Evolutionary conservation across 495 filamentous ascomycete genomes (phyloP).

Genomic region (Venustampulla echinocandica): DNA sequence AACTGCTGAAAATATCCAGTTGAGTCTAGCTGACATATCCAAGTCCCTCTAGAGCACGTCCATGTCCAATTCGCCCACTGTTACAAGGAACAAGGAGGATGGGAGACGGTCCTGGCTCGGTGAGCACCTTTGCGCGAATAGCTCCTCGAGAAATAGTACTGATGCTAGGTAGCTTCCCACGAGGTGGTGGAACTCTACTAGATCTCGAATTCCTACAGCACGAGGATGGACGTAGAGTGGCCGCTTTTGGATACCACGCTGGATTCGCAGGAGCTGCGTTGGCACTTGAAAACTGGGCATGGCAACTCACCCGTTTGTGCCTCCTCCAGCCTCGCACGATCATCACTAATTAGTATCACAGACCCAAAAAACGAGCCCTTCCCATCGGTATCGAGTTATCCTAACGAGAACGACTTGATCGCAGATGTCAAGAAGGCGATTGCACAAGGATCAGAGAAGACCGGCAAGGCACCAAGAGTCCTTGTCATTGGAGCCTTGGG

Average conservation of each 20-base stretch:
- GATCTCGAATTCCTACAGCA: constrained; percentile 92
- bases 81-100: constrained; percentile 83
- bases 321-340: too few species aligned
- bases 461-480: constrained; percentile 41
- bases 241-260: constrained; percentile 66
- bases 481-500: constrained; percentile 64
- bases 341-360: too few species aligned
- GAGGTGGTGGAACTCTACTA: constrained; percentile 73
- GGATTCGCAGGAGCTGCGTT: constrained; percentile 77
- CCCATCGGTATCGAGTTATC: constrained; percentile 62
- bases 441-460: constrained; percentile 41
- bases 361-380: constrained; percentile 55
- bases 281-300: constrained; percentile 81
- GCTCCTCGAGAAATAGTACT: too few species aligned
- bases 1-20: neutral
- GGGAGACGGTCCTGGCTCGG: constrained; percentile 71
- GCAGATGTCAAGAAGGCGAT: constrained; percentile 62
- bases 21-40: constrained; percentile 7
- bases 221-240: constrained; percentile 67
- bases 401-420: constrained; percentile 67
- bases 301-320: too few species aligned
- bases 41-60: constrained; percentile 73
- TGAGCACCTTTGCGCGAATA: too few species aligned
- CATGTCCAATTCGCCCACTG: constrained; percentile 81
- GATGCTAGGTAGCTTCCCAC: too few species aligned